Evolutionary conservation across 1,139 yeast species (phyloP).

Genomic region (Candida freyschussii): DNA sequence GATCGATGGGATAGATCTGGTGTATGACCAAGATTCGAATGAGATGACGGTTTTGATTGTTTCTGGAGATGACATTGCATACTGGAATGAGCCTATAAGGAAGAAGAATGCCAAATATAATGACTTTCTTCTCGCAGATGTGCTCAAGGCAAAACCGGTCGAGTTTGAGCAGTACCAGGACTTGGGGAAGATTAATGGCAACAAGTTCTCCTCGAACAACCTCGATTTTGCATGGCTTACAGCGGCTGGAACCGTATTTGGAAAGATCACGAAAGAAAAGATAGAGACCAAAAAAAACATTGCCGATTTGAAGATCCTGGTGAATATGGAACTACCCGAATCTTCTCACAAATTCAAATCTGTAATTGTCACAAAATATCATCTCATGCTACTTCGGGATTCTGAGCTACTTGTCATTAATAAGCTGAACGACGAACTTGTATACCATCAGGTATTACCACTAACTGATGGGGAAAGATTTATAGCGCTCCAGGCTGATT

Average conservation of each 20-base stretch:
- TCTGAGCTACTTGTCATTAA: constrained; percentile 42
- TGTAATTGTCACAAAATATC: constrained; percentile 47
- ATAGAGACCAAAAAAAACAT: constrained; percentile 17
- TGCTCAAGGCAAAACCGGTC: constrained; percentile 25
- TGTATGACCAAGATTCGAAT: constrained; percentile 19
- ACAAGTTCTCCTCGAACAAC: constrained; percentile 28
- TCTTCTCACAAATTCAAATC: constrained; percentile 33
- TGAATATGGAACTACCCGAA: constrained; percentile 36
- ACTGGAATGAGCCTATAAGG: constrained; percentile 31
- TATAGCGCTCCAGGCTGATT: constrained; percentile 59
- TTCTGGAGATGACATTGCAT: constrained; percentile 36
- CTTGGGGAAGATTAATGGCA: constrained; percentile 28
- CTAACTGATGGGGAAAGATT: constrained; percentile 37
- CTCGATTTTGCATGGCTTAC: constrained; percentile 42
- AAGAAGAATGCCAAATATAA: constrained; percentile 17
- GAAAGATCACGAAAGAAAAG: constrained; percentile 25
- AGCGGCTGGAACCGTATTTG: constrained; percentile 41
- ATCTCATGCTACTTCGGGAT: constrained; percentile 43
- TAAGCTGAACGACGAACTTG: constrained; percentile 44
- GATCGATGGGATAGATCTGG: constrained; percentile 33
- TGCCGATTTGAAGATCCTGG: constrained; percentile 33
- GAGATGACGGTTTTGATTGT: constrained; percentile 30
- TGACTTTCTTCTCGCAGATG: constrained; percentile 16
- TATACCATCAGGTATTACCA: constrained; percentile 37
- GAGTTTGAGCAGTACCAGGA: constrained; percentile 34